Conservation (phyloP, 805 yeast species). For the Zygosaccharomyces bailii region DNA sequence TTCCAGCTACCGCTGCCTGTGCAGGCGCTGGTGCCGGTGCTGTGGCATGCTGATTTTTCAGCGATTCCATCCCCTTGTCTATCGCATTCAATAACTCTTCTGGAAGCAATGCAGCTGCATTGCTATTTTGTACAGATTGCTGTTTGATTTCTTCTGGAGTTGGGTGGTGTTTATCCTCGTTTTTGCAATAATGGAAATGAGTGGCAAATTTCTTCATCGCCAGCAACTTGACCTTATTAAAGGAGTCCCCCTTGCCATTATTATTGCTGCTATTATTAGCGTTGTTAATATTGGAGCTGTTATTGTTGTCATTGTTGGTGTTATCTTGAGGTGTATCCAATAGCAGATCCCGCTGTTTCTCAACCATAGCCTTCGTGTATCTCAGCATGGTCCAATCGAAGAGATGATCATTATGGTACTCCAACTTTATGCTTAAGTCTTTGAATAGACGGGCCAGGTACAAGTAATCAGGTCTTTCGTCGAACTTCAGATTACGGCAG, state of each 20-base stretch:
- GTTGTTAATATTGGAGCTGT: conserved; percentile 16
- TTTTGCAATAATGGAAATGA: conserved; percentile 37
- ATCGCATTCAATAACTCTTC: conserved; percentile 32
- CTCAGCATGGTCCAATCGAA: conserved; percentile 87
- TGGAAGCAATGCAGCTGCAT: conserved; percentile 29
- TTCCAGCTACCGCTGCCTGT: conserved; percentile 17
- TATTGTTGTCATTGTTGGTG: conserved; percentile 7
- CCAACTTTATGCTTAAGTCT: conserved; percentile 82
- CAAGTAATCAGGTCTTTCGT: conserved; percentile 92
- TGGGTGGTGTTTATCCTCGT: conserved; percentile 34
- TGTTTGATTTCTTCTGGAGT: conserved; percentile 36
- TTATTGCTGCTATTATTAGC: conserved; percentile 8
- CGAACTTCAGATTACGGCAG: conserved; percentile 86
- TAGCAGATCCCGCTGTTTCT: conserved; percentile 28
- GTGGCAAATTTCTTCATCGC: conserved; percentile 38
- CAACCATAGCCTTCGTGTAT: conserved; percentile 38
- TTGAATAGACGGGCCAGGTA: conserved; percentile 85
- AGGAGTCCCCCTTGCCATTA: conserved; percentile 32
- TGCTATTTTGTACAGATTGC: conserved; percentile 29
- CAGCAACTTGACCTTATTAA: conserved; percentile 33
- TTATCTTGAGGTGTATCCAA: conserved; percentile 13
- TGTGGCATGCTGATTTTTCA: conserved; percentile 24
- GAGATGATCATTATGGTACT: conserved; percentile 87
- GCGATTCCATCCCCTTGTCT: conserved; percentile 33
- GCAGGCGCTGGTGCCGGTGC: conserved; percentile 16